Evolutionary conservation across 495 filamentous ascomycete genomes (phyloP), one percentile per base, ranked within the genome.

Genomic region (Staphylotrichum tortipilum): DNA sequence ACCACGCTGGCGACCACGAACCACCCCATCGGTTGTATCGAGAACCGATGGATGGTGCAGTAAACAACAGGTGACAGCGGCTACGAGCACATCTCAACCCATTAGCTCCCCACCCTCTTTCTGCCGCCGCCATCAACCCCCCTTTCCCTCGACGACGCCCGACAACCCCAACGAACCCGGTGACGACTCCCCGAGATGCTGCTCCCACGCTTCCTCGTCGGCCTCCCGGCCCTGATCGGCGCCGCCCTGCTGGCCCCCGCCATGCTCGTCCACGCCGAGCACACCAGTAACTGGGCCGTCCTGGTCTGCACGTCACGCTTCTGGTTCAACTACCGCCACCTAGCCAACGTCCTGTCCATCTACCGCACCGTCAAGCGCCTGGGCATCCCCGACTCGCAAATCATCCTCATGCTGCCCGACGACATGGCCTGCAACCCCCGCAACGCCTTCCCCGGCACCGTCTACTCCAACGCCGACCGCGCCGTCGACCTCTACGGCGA

Each of bases 301-400:
- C 82, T 98, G 7, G 92, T 98, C 30, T 90, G 85, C 38, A 98
- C 92, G n/a, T 97, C 94, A 7, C 85, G 92, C 49, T 98, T 98
- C 75, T 98, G 92, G 92, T 98, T 98, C 80, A 98, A 98, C 72
- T 98, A 98, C 72, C 86, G 92, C 35, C 92, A 98, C 62, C 82
- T 98, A 31, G 91, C 94, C 62, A 98, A 98, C 74, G 90, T 95
- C 43, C 83, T 98, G 43, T 96, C 92, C 43, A 80, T 98, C 44
- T 98, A 98, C 74, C 88, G 92, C 58, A 97, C 94, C 57, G 92
- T 98, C 47, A 98, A 98, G 72, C 86, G 92, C 17, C 83, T 98
- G 34, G 92, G 92, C 42, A 98, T 98, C 57, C 92, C 92, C 39
- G 92, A 98, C 68, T 95, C 89, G 17, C 94, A 98, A 62, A 98